Evolutionary conservation across 2,329 filamentous ascomycete species (phyloP), one percentile per base, ranked within the genome.

Genomic region (Lecanoromycetidae sp.): DNA sequence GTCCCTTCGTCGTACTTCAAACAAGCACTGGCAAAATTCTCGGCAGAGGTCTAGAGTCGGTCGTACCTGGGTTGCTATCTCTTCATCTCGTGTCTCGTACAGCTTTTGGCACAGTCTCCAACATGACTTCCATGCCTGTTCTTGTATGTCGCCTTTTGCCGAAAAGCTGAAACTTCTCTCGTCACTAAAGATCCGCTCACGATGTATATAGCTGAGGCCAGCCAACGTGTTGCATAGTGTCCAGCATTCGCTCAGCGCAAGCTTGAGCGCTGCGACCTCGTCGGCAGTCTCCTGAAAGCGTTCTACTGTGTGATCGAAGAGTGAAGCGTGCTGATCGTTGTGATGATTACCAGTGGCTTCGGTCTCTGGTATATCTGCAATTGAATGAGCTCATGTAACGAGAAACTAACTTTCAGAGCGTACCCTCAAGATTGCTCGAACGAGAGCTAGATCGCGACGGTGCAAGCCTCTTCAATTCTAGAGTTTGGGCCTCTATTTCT

Each of bases 91-190:
- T 54, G 82, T 86, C 52, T 87, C 78, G 60, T 95, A 95, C 3
- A 96, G 74, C 49, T 84, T 82, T 61, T 94, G 86, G 60, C 88
- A 96, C 20, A 96, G 70, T 57, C 82, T 84, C 90, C 88, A 96
- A 65, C 88, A 96, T 52, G 83, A 84, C 62, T 84, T 87, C 90
- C 88, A 95, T 0, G 88, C 87, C 57, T 83, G 82, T 61, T 94
- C 86, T 59, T 94, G 84, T 23, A 82, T 77, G 55, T 87, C 82
- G 1, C 82, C 81, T 9, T 78, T 81, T 10, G 79, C 80, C 1
- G 82, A 80, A 56, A 76, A 83, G 61, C 78, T 80, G 63, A 91
- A 90, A 22, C 87, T 80, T 17, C 84, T 75, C 56, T 86, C 77
- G 26, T 47, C 45, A 22, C 45, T 47, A 63, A 91, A 90, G 26